Conservation (phyloP, 371 early-diverging fungal species). For the Scutellospora calospora region DNA sequence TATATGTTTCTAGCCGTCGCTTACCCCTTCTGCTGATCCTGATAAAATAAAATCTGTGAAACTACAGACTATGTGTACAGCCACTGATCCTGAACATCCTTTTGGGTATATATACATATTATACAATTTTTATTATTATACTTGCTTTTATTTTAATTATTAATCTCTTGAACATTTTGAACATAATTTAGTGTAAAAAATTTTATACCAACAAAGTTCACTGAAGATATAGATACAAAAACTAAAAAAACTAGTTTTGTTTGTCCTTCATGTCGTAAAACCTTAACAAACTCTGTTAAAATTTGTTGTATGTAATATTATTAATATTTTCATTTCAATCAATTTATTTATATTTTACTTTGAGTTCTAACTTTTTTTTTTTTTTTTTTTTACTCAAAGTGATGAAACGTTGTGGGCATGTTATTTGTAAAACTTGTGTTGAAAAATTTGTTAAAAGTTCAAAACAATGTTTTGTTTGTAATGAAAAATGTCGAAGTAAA, state of each 20-base stretch:
- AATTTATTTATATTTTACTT: not conserved
- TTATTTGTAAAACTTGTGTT: constrained; percentile 81
- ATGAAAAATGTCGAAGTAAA: constrained; percentile 69
- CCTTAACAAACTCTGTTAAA: constrained; percentile 77
- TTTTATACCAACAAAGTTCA: constrained; percentile 78
- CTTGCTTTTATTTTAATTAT: not conserved
- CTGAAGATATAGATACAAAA: constrained; percentile 71
- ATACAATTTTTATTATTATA: not conserved
- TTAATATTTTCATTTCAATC: not conserved
- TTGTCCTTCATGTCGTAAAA: constrained; percentile 79
- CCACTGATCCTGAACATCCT: constrained; percentile 71
- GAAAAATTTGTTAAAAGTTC: constrained; percentile 79
- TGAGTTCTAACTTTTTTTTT: no score
- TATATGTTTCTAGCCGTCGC: constrained; percentile 64
- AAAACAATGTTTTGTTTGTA: constrained; percentile 85
- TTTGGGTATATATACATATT: constrained; percentile 60
- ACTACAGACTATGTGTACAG: constrained; percentile 73
- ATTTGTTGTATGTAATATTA: constrained; percentile 66
- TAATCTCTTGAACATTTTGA: constrained; percentile 10
- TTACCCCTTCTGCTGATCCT: constrained; percentile 77
- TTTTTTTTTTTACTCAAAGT: constrained; percentile 56
- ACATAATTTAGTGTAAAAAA: constrained; percentile 68
- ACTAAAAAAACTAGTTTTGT: constrained; percentile 68
- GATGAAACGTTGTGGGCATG: constrained; percentile 87
- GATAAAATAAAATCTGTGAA: constrained; percentile 65